Conservation (phyloP, 306 rosid genomes). For the Quercus glauca region DNA sequence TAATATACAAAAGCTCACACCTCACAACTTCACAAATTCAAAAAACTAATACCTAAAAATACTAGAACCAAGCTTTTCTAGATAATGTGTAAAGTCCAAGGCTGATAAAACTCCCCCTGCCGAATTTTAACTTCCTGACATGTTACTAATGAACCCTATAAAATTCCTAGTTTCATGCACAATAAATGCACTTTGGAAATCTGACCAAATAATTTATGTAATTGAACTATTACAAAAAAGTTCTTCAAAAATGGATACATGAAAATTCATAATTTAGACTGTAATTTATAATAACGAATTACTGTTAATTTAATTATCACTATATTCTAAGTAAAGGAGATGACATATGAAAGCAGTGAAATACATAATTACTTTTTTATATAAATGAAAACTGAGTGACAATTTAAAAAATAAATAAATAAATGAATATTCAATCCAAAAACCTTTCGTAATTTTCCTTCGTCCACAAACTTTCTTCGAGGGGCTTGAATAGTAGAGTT, state of each 20-base stretch:
- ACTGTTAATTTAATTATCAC: background rate
- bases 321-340: background rate
- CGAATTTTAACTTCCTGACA: background rate
- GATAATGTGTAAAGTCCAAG: background rate
- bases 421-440: constrained; percentile 4
- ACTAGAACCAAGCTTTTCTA: background rate
- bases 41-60: background rate
- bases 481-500: constrained; percentile 91
- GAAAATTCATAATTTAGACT: background rate
- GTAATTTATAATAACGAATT: background rate
- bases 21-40: background rate
- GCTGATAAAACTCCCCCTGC: constrained; percentile 1
- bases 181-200: background rate
- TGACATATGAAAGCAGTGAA: background rate
- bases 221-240: background rate
- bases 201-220: background rate
- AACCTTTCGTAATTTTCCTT: constrained; percentile 97
- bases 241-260: background rate
- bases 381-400: constrained; percentile 7
- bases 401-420: constrained; percentile 2
- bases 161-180: background rate
- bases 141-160: background rate
- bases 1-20: background rate
- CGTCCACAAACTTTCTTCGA: constrained; percentile 91
- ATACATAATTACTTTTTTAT: background rate